Conservation (phyloP, 208 protist genomes). For the Wallacemonas sp. region DNA sequence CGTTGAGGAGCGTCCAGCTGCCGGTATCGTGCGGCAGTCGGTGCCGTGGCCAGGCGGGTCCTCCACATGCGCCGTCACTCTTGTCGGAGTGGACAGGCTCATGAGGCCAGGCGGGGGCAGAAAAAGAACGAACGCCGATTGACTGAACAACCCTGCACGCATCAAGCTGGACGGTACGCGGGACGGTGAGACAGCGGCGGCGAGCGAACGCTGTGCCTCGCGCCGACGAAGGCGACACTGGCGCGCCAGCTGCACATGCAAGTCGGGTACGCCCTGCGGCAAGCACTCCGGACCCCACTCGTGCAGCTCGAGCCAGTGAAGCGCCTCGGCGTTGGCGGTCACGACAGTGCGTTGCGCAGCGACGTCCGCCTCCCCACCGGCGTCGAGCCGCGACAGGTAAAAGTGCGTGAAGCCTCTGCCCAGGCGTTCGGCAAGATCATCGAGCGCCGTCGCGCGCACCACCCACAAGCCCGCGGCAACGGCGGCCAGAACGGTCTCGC, state of each 20-base stretch:
- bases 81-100: neutral
- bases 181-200: too few species aligned
- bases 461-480: conserved; percentile 59
- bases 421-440: conserved; percentile 20
- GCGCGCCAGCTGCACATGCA: conserved; percentile 18
- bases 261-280: conserved; percentile 10
- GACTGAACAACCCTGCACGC: conserved; percentile 17
- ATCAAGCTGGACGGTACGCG: too few species aligned
- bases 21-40: too few species aligned
- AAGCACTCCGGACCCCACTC: conserved; percentile 40
- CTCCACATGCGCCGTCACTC: too few species aligned
- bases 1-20: too few species aligned
- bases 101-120: neutral
- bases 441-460: conserved; percentile 39
- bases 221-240: conserved; percentile 27
- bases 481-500: conserved; percentile 71
- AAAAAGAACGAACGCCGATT: conserved; percentile 20
- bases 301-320: conserved; percentile 20
- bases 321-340: neutral
- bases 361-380: too few species aligned
- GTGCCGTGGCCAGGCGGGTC: too few species aligned
- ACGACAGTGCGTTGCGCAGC: neutral
- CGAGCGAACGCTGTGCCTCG: conserved; percentile 12
- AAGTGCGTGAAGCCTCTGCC: conserved; percentile 9
- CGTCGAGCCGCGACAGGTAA: neutral